Evolutionary conservation across 179 eudicot species (phyloP).

Genomic region (Vitellaria paradoxa): DNA sequence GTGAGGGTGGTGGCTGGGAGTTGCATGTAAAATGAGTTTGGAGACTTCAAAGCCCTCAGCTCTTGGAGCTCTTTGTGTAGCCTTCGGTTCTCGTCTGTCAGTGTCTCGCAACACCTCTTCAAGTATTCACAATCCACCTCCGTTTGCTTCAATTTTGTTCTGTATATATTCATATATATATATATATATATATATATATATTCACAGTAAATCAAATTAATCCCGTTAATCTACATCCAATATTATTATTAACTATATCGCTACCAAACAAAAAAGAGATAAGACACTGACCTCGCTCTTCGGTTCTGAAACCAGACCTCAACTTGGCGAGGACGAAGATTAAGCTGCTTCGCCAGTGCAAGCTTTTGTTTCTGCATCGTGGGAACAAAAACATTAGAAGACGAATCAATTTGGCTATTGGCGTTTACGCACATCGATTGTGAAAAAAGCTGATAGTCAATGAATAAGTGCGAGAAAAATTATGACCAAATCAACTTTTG

Average conservation of each 20-base stretch:
- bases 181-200: neutral
- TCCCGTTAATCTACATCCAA: neutral
- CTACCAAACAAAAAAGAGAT: neutral
- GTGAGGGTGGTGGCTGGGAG: constrained; percentile 79
- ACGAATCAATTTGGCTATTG: no score
- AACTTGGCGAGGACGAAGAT: constrained; percentile 88
- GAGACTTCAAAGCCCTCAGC: constrained; percentile 60
- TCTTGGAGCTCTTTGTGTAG: constrained; percentile 74
- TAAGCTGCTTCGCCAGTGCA: constrained; percentile 81
- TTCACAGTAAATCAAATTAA: neutral
- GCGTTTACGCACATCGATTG: no score
- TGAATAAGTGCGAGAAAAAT: no score
- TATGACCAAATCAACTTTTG: no score
- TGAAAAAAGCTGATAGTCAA: no score
- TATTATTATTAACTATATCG: neutral
- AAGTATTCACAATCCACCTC: constrained; percentile 83
- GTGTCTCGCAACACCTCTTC: constrained; percentile 74
- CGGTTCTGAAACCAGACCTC: constrained; percentile 98
- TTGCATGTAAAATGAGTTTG: constrained; percentile 67
- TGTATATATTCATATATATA: constrained; percentile 2
- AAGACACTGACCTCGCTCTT: constrained; percentile 64
- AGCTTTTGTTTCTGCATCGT: constrained; percentile 75
- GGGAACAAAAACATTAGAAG: neutral
- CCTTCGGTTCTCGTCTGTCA: constrained; percentile 71
- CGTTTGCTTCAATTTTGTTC: constrained; percentile 84